Conservation (phyloP, 2,329 filamentous ascomycete species). For the Penicillium nordicum region DNA sequence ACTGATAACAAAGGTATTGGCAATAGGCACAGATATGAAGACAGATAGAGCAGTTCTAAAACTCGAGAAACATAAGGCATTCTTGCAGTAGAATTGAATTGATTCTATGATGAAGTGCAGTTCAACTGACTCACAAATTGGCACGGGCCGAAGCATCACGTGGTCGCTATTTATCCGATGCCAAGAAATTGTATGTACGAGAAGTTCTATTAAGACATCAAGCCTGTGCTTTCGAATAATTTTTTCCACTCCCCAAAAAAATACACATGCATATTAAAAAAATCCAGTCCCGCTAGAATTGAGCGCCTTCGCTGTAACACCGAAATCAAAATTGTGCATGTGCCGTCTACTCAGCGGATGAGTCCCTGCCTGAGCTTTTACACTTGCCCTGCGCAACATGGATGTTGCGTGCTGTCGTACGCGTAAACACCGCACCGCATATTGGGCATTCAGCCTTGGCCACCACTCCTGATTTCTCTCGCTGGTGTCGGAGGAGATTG, state of each 20-base stretch:
- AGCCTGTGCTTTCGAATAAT: slow-evolving; percentile 2
- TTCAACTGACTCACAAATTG: slow-evolving; percentile 20
- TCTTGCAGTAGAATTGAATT: slow-evolving; percentile 9
- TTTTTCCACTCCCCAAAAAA: background rate
- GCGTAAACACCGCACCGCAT: slow-evolving; percentile 89
- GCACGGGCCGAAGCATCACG: slow-evolving; percentile 18
- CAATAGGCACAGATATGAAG: slow-evolving; percentile 2
- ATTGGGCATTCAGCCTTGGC: slow-evolving; percentile 85
- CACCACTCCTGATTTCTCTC: slow-evolving; percentile 89
- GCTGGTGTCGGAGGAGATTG: slow-evolving; percentile 86
- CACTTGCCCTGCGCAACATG: slow-evolving; percentile 87
- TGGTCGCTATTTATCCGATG: background rate
- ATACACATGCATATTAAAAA: background rate
- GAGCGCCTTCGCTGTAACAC: background rate
- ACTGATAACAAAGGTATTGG: slow-evolving; percentile 13
- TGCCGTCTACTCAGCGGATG: slow-evolving; percentile 24
- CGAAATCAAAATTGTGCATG: background rate
- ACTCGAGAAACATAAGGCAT: slow-evolving; percentile 14
- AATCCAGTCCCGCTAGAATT: background rate
- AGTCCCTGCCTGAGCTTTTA: slow-evolving; percentile 54
- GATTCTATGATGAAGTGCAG: background rate
- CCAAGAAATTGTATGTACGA: background rate
- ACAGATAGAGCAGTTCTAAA: slow-evolving; percentile 3
- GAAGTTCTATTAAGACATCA: background rate
- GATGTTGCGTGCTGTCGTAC: slow-evolving; percentile 83